Percentiles rank a stretch among this genome's conserved stretches.
Evolutionary conservation across 345 rosid species (phyloP).

Genomic region (Abelmoschus esculentus): DNA sequence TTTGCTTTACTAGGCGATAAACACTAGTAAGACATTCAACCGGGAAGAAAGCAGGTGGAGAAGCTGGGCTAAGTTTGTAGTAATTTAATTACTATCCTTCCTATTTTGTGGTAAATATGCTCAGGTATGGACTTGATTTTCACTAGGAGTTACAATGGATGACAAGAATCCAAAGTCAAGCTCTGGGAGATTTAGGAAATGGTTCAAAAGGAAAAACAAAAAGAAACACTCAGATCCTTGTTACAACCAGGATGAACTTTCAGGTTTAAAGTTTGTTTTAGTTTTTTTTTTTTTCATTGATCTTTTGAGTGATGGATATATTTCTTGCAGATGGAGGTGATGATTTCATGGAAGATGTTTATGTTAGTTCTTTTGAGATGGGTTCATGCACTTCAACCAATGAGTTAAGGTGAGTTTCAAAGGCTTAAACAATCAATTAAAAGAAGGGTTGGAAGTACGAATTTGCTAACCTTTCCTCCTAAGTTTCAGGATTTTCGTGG

Average conservation of each 20-base stretch:
- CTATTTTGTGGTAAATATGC: too few species aligned
- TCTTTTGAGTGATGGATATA: conserved; percentile 1
- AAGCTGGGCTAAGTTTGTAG: too few species aligned
- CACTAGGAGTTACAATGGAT: conserved; percentile 27
- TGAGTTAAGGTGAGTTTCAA: conserved; percentile 37
- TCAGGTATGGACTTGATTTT: too few species aligned
- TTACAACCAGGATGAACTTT: conserved; percentile 18
- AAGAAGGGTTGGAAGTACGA: too few species aligned
- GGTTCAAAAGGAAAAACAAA: conserved; percentile 36
- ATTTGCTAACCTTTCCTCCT: not conserved
- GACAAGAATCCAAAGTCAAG: conserved; percentile 18
- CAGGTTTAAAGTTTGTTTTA: conserved; percentile 26
- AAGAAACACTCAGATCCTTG: conserved; percentile 23
- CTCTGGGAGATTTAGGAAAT: conserved; percentile 24
- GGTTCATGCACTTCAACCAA: conserved; percentile 38
- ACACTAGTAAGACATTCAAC: too few species aligned
- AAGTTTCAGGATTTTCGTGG: conserved; percentile 51
- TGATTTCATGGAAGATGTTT: conserved; percentile 22
- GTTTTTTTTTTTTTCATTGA: not conserved
- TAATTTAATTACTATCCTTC: too few species aligned
- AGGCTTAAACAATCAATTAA: not conserved
- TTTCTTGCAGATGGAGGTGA: conserved; percentile 30
- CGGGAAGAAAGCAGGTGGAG: not conserved
- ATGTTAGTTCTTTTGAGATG: conserved; percentile 18
- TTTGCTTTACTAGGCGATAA: not conserved